Conservation (phyloP, 768 basidiomycete species). For the Cubamyces sp. region DNA sequence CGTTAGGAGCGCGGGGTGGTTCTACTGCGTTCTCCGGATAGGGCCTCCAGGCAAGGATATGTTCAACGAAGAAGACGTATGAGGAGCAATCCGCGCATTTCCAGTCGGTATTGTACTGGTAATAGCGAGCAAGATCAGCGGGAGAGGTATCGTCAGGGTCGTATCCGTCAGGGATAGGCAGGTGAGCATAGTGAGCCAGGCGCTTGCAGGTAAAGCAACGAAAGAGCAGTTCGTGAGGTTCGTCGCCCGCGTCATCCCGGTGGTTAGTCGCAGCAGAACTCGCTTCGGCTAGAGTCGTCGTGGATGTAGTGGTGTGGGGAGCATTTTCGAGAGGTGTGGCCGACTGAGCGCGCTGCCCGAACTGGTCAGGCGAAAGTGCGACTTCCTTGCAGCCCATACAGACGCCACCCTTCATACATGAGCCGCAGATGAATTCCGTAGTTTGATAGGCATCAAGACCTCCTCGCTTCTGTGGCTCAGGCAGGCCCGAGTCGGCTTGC, state of each 20-base stretch:
- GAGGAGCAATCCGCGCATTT: constrained; percentile 79
- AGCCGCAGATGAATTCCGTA: constrained; percentile 79
- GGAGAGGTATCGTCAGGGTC: constrained; percentile 35
- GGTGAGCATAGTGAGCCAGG: constrained; percentile 78
- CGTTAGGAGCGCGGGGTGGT: constrained; percentile 42
- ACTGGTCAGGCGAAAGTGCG: constrained; percentile 51
- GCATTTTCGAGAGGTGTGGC: not conserved
- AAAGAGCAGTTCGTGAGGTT: constrained; percentile 61
- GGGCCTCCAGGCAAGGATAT: constrained; percentile 91
- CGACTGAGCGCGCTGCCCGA: not conserved
- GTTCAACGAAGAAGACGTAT: constrained; percentile 71
- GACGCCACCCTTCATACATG: constrained; percentile 75
- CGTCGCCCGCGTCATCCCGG: constrained; percentile 23
- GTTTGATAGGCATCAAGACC: constrained; percentile 57
- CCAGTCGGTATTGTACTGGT: constrained; percentile 62
- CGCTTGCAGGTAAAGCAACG: constrained; percentile 86
- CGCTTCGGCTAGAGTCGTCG: not conserved
- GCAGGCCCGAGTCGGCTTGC: constrained; percentile 19
- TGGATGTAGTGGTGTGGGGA: not conserved
- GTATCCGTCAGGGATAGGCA: constrained; percentile 50
- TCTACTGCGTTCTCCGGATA: constrained; percentile 70
- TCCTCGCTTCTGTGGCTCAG: constrained; percentile 47
- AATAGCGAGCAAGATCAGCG: constrained; percentile 58
- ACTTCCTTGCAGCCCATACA: constrained; percentile 76
- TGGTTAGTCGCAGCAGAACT: constrained; percentile 27